Base-by-base conservation (phyloP, 345 rosid species). In the Eucalyptus pauciflora region DNA sequence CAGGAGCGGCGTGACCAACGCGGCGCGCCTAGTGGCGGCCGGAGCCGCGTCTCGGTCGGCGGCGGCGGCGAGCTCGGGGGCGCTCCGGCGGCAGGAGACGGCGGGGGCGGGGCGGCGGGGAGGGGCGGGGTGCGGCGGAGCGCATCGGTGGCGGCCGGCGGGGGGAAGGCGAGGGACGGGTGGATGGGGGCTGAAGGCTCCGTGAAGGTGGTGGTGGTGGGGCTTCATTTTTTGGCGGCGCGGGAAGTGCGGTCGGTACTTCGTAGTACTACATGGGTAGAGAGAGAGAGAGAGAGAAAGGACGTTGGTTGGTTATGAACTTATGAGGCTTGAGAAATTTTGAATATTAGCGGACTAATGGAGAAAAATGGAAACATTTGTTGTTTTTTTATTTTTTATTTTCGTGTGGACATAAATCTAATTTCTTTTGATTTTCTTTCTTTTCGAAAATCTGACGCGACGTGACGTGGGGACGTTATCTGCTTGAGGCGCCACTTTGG, bases 1-100 rank as follows among this genome's bases (percentile, higher is more conserved):
- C 76, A 95, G 64, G 37, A 95, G 81, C 10, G 97, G 94, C 29
- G 95, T 86, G 91, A 94, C 88, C 76, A 95, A 8, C 25, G 89
- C 95, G 33, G 76, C 85, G 25, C 96, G 95, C 67, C 95, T 91
- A 83, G 92, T 87, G 29, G 85, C 7, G 50, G 89, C 46, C 29
- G 87, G 89, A 37, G 85, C 87, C 33, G 51, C 50, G 87, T 46
- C 87, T 29, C 45, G 52, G 45, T 76, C 85, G 85, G 31, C 71
- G 20, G 88, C 56, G 20, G 41, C 86, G 85, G 81, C n/a, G 86
- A 80, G 79, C 56, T 54, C 51, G 86, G 85, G 85, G 64, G 58
- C 67, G 18, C 50, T 27, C 83, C 88, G 89, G 64, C 29, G 89
- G 90, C 89, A 87, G 50, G 91, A 12, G 5, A 49, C 48, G 87